Conservation (phyloP, 2,329 filamentous ascomycete genomes). For the Fusarium nurragi region DNA sequence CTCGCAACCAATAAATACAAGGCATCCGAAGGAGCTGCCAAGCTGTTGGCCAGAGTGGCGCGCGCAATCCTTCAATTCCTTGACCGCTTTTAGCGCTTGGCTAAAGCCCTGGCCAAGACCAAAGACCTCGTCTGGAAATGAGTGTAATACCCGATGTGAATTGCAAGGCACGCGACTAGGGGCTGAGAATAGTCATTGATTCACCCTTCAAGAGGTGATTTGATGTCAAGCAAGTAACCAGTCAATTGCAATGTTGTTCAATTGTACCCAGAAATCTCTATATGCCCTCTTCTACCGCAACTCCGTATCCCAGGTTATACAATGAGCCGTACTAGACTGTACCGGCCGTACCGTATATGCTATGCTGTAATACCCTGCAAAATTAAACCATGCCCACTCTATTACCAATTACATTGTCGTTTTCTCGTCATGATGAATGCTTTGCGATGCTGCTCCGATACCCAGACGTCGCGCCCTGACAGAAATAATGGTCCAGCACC, state of each 20-base stretch:
- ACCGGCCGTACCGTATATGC: background rate
- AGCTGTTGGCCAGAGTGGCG: background rate
- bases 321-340: background rate
- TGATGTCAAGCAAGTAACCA: too few species aligned
- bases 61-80: background rate
- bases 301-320: conserved; percentile 15
- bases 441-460: conserved; percentile 25
- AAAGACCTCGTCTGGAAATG: conserved; percentile 8
- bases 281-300: conserved; percentile 14
- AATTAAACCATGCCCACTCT: conserved; percentile 22
- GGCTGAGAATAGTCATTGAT: background rate
- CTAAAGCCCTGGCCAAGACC: conserved; percentile 12
- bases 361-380: conserved; percentile 6
- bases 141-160: conserved; percentile 1
- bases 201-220: background rate
- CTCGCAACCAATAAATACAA: conserved; percentile 2
- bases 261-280: background rate
- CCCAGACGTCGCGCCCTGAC: conserved; percentile 18
- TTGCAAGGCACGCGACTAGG: background rate
- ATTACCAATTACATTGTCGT: conserved; percentile 32
- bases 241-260: background rate
- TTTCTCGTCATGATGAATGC: conserved; percentile 31
- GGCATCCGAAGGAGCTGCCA: background rate
- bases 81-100: background rate
- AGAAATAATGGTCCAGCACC: conserved; percentile 36